Evolutionary conservation across 2,329 filamentous ascomycete genomes (phyloP).

Genomic region (Hyphodiscus sp.): DNA sequence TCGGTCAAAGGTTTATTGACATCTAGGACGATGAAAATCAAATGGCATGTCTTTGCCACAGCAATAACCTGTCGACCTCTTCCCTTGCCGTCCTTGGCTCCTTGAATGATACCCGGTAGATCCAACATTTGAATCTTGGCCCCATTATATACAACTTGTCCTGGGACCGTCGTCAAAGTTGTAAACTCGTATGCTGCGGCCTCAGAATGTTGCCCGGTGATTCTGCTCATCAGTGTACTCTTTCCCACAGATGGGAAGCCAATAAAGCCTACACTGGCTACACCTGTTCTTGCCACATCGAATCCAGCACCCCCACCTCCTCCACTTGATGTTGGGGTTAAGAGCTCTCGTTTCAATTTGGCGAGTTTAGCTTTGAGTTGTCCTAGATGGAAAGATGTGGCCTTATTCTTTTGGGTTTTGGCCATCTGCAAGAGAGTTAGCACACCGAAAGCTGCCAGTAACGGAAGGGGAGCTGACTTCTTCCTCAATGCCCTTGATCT

Average conservation of each 20-base stretch:
- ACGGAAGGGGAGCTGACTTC: conserved; percentile 56
- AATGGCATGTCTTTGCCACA: conserved; percentile 95
- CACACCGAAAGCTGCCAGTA: conserved; percentile 9
- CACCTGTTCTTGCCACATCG: conserved; percentile 95
- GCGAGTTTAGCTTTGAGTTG: conserved; percentile 97
- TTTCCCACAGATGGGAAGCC: conserved; percentile 98
- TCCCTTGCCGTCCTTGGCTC: conserved; percentile 96
- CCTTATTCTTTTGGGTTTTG: conserved; percentile 95
- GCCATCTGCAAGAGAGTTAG: conserved; percentile 61
- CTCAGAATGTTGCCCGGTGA: conserved; percentile 97
- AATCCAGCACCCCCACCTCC: conserved; percentile 87
- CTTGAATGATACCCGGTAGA: conserved; percentile 96
- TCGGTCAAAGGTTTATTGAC: conserved; percentile 98
- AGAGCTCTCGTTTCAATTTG: conserved; percentile 91
- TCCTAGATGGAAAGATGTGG: conserved; percentile 86
- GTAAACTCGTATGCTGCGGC: conserved; percentile 98
- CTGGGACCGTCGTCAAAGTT: conserved; percentile 92
- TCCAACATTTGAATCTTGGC: conserved; percentile 98
- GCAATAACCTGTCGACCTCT: conserved; percentile 97
- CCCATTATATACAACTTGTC: conserved; percentile 93
- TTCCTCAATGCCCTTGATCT: conserved; percentile 96
- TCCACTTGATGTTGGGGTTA: conserved; percentile 78
- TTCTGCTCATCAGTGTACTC: conserved; percentile 89
- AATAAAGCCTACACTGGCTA: conserved; percentile 95
- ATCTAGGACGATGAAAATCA: conserved; percentile 97